Evolutionary conservation across 306 rosid species (phyloP).

Genomic region (Trichosanthes truncata): DNA sequence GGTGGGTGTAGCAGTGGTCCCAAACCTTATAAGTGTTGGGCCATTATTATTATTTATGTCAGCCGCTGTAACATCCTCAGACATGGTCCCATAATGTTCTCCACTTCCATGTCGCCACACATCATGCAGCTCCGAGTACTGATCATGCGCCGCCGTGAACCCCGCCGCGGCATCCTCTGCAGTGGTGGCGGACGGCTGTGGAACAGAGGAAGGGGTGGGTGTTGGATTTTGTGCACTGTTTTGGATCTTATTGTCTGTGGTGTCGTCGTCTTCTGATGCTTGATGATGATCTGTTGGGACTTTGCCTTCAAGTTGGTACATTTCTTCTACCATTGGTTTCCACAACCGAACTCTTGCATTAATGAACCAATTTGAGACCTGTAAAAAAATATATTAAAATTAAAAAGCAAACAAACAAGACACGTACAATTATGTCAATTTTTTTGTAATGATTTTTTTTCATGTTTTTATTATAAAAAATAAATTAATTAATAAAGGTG

Average conservation of each 20-base stretch:
- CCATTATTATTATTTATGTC: slow-evolving; percentile 4
- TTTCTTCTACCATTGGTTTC: slow-evolving; percentile 85
- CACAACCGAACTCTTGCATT: slow-evolving; percentile 76
- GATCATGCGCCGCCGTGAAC: slow-evolving; percentile 10
- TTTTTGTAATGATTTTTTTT: no score
- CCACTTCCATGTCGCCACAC: slow-evolving; percentile 40
- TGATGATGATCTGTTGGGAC: slow-evolving; percentile 13
- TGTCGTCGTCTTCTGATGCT: slow-evolving; percentile 11
- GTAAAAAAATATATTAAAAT: background rate
- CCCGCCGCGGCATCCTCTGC: slow-evolving; percentile 4
- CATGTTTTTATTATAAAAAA: no score
- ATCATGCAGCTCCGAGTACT: slow-evolving; percentile 18
- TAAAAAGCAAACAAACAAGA: background rate
- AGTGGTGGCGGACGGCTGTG: slow-evolving; percentile 16
- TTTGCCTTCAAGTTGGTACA: slow-evolving; percentile 63
- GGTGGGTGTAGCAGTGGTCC: slow-evolving; percentile 29
- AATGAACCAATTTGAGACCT: slow-evolving; percentile 79
- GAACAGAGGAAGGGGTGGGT: slow-evolving; percentile 2
- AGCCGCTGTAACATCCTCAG: slow-evolving; percentile 14
- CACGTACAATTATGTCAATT: no score
- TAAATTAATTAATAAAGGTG: no score
- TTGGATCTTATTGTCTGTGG: background rate
- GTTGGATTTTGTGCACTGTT: slow-evolving; percentile 37
- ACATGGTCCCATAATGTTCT: slow-evolving; percentile 37
- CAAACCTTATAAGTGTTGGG: slow-evolving; percentile 55